phyloP scores from a whole-genome alignment of 805 yeast genomes.

The Metschnikowia shivogae region DNA sequence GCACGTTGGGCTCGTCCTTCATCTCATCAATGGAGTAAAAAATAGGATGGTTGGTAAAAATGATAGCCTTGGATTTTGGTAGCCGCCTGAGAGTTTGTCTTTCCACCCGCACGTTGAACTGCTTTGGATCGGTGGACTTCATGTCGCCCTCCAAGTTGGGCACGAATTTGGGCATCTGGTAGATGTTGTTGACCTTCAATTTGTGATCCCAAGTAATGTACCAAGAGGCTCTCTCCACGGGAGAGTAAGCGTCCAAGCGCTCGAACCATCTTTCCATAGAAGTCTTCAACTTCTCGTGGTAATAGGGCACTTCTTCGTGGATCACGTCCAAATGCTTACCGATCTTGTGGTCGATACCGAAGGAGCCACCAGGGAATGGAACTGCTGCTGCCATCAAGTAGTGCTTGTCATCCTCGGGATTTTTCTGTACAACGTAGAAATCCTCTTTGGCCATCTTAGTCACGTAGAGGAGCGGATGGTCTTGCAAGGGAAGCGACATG shows the following conservation, averaged over 20 bases:
- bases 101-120: slow-evolving; percentile 67
- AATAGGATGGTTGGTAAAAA: slow-evolving; percentile 74
- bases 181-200: slow-evolving; percentile 52
- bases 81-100: slow-evolving; percentile 67
- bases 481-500: slow-evolving; percentile 54
- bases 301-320: slow-evolving; percentile 68
- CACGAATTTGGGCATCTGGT: slow-evolving; percentile 46
- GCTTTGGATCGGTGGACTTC: slow-evolving; percentile 40
- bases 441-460: slow-evolving; percentile 74
- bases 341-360: slow-evolving; percentile 55
- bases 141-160: slow-evolving; percentile 30
- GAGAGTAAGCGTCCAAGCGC: slow-evolving; percentile 54
- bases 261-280: slow-evolving; percentile 75
- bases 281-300: slow-evolving; percentile 56
- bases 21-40: slow-evolving; percentile 74
- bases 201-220: slow-evolving; percentile 72
- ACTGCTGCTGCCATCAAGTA: slow-evolving; percentile 71
- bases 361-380: slow-evolving; percentile 76
- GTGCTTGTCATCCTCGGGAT: slow-evolving; percentile 47
- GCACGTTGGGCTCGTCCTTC: slow-evolving; percentile 74
- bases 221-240: slow-evolving; percentile 75
- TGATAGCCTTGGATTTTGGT: slow-evolving; percentile 61
- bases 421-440: slow-evolving; percentile 58
- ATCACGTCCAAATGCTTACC: slow-evolving; percentile 62
- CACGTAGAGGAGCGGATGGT: slow-evolving; percentile 59